These are phyloP conservation scores for Brassica cretica DNA, from an alignment of 345 rosid genomes.

Conservation along the genomic window DNA sequence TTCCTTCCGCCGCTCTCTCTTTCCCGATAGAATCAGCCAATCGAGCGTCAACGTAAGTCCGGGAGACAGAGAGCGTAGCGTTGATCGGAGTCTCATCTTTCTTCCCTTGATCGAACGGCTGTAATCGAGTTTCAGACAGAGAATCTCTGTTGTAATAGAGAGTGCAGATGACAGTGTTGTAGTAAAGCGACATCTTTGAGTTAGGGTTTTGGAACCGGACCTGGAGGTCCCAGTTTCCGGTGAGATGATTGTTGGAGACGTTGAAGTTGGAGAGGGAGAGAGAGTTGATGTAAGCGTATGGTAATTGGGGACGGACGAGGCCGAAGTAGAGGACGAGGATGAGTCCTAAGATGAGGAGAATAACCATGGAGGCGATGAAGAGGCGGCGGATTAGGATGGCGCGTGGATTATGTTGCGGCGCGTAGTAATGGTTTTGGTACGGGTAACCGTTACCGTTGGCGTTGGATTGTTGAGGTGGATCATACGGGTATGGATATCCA, in stretches of 20 bases:
- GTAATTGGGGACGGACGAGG: slow-evolving; percentile 66
- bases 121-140: slow-evolving; percentile 49
- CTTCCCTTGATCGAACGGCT: slow-evolving; percentile 63
- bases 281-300: slow-evolving; percentile 52
- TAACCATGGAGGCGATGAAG: slow-evolving; percentile 29
- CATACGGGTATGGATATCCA: slow-evolving; percentile 57
- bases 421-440: slow-evolving; percentile 51
- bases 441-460: slow-evolving; percentile 36
- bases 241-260: slow-evolving; percentile 42
- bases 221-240: slow-evolving; percentile 59
- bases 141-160: slow-evolving; percentile 36
- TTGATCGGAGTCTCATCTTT: slow-evolving; percentile 41
- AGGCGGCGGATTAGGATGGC: slow-evolving; percentile 53
- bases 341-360: slow-evolving; percentile 47
- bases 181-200: slow-evolving; percentile 60
- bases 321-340: slow-evolving; percentile 62
- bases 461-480: slow-evolving; percentile 40
- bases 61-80: slow-evolving; percentile 43
- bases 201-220: slow-evolving; percentile 66
- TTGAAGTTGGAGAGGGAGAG: slow-evolving; percentile 64
- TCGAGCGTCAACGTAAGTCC: slow-evolving; percentile 44
- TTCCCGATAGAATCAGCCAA: slow-evolving; percentile 39
- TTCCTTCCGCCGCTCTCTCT: slow-evolving; percentile 42
- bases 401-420: slow-evolving; percentile 48
- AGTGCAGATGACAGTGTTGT: slow-evolving; percentile 30